phyloP scores from a whole-genome alignment of 805 yeast species.

The Kuraishia capsulata region DNA sequence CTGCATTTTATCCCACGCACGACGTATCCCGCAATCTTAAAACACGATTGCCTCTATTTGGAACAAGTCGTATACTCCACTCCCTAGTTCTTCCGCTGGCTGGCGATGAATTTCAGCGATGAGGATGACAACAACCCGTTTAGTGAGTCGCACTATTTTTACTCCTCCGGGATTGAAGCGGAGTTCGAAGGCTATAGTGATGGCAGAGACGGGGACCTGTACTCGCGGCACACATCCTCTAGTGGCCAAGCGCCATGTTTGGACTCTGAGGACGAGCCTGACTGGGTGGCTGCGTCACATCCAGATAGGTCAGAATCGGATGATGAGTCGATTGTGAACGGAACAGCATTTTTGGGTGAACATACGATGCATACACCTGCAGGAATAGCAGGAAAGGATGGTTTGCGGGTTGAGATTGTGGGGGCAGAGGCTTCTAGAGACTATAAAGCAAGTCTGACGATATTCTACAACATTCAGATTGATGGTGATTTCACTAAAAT shows the following conservation, averaged over 20 bases:
- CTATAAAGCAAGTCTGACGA: slow-evolving; percentile 18
- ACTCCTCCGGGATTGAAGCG: slow-evolving; percentile 15
- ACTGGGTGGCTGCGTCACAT: neutral
- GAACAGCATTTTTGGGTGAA: neutral
- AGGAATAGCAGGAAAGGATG: neutral
- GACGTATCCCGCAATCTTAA: too few species aligned
- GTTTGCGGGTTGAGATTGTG: slow-evolving; percentile 4
- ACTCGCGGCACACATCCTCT: too few species aligned
- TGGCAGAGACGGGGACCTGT: too few species aligned
- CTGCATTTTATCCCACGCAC: too few species aligned
- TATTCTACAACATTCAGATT: slow-evolving; percentile 21
- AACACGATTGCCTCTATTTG: too few species aligned
- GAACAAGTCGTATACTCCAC: too few species aligned
- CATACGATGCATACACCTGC: neutral
- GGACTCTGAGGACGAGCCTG: neutral
- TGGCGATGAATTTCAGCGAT: slow-evolving; percentile 4
- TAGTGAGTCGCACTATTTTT: slow-evolving; percentile 22
- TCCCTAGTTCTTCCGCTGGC: too few species aligned
- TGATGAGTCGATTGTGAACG: neutral
- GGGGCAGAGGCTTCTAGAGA: slow-evolving; percentile 16
- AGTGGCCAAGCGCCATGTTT: neutral
- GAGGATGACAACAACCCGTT: slow-evolving; percentile 28
- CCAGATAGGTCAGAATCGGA: neutral
- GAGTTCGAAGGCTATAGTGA: too few species aligned
- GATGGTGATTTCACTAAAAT: slow-evolving; percentile 11